Percentiles rank a stretch among this genome's conserved stretches.
phyloP scores from a whole-genome alignment of 306 rosid genomes.

The Adenanthera pavonina region DNA sequence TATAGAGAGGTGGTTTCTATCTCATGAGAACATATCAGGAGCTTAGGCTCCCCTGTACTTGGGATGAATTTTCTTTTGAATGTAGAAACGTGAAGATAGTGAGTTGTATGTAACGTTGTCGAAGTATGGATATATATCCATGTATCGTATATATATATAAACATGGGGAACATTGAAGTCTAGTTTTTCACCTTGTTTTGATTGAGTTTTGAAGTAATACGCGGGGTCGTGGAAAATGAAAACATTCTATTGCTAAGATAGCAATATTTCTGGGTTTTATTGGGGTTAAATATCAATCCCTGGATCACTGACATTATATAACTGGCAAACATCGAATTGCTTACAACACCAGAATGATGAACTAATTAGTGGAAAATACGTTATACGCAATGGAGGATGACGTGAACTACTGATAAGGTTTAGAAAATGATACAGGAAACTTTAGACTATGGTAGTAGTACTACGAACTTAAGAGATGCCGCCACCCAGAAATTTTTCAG shows the following conservation, averaged over 20 bases:
- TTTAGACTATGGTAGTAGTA: neutral
- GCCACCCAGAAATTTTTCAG: neutral
- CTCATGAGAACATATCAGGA: neutral
- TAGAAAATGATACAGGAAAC: neutral
- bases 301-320: neutral
- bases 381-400: neutral
- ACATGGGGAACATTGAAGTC: neutral
- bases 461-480: neutral
- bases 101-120: neutral
- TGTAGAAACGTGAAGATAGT: neutral
- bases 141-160: neutral
- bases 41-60: neutral
- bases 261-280: neutral
- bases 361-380: neutral
- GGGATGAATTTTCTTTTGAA: slow-evolving; percentile 29
- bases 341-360: neutral
- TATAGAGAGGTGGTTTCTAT: neutral
- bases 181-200: neutral
- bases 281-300: neutral
- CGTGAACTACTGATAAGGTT: neutral
- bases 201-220: neutral
- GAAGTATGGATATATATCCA: neutral
- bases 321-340: too few species aligned
- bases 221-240: neutral
- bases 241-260: neutral